Evolutionary conservation across 2,329 filamentous ascomycete species (phyloP).

Genomic region (Trichoderma harzianum): DNA sequence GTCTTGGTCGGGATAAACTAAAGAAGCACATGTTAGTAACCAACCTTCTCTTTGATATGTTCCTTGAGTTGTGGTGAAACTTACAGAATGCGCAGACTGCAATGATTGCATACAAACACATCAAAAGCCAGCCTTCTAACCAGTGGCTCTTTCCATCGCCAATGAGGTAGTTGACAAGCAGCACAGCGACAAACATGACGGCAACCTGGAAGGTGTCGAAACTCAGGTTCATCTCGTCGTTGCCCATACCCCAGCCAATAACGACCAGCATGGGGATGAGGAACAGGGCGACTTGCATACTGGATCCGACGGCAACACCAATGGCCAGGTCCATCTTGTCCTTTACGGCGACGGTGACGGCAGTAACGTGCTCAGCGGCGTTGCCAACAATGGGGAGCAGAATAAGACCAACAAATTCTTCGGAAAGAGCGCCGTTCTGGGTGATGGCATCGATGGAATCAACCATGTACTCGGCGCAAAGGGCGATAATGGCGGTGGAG

Average conservation of each 20-base stretch:
- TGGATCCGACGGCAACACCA: conserved; percentile 74
- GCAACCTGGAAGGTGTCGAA: conserved; percentile 90
- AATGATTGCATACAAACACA: conserved; percentile 78
- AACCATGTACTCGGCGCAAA: conserved; percentile 79
- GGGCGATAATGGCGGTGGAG: conserved; percentile 75
- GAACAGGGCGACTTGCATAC: conserved; percentile 78
- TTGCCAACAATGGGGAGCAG: conserved; percentile 81
- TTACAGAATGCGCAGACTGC: conserved; percentile 63
- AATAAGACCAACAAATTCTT: conserved; percentile 77
- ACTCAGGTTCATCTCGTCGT: conserved; percentile 73
- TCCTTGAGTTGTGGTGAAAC: conserved; percentile 27
- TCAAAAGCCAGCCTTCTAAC: conserved; percentile 72
- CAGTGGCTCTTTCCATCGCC: conserved; percentile 80
- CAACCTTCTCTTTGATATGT: background rate
- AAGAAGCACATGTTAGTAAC: background rate
- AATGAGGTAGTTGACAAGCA: conserved; percentile 84
- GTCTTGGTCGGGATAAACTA: conserved; percentile 19
- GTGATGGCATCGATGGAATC: conserved; percentile 69
- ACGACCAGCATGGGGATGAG: conserved; percentile 74
- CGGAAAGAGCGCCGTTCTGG: conserved; percentile 54
- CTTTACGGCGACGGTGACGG: conserved; percentile 74
- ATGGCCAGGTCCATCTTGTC: conserved; percentile 85
- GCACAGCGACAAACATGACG: conserved; percentile 75
- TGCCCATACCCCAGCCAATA: conserved; percentile 71
- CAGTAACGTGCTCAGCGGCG: conserved; percentile 77